Percentiles rank a stretch among this genome's conserved stretches.
These are phyloP conservation scores for Aspergillus pseudonomiae DNA, from an alignment of 2,329 filamentous ascomycete genomes.

Conservation along the genomic window DNA sequence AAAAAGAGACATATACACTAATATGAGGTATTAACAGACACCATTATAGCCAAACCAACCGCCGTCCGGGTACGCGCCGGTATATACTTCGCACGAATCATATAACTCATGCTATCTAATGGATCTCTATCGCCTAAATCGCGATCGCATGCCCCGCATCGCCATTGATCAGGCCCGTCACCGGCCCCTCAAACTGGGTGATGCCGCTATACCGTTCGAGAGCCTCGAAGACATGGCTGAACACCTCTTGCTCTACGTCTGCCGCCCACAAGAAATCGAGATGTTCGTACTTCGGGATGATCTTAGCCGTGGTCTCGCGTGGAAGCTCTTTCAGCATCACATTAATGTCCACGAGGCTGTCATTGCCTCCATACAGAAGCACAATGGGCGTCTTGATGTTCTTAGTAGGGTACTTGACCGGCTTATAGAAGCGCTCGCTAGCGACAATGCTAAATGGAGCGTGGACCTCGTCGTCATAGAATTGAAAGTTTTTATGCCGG, in stretches of 20 bases:
- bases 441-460: slow-evolving; percentile 72
- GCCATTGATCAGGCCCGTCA: slow-evolving; percentile 11
- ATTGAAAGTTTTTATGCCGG: slow-evolving; percentile 91
- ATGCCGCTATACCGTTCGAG: slow-evolving; percentile 64
- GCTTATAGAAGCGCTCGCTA: slow-evolving; percentile 86
- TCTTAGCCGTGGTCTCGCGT: slow-evolving; percentile 77
- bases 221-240: slow-evolving; percentile 88
- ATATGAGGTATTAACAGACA: neutral
- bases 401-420: slow-evolving; percentile 91
- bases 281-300: slow-evolving; percentile 92
- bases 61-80: neutral
- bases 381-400: slow-evolving; percentile 97
- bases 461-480: slow-evolving; percentile 95
- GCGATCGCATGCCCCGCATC: slow-evolving; percentile 8
- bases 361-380: slow-evolving; percentile 88
- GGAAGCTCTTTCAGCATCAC: slow-evolving; percentile 91
- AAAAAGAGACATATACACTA: neutral
- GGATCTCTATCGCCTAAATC: neutral
- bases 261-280: slow-evolving; percentile 94
- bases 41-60: neutral
- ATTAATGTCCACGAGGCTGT: slow-evolving; percentile 91
- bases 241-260: slow-evolving; percentile 82
- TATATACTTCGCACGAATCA: slow-evolving; percentile 1
- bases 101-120: neutral
- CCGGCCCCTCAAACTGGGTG: slow-evolving; percentile 1